Evolutionary conservation across 495 filamentous ascomycete genomes (phyloP).

Genomic region (Podospora didyma): DNA sequence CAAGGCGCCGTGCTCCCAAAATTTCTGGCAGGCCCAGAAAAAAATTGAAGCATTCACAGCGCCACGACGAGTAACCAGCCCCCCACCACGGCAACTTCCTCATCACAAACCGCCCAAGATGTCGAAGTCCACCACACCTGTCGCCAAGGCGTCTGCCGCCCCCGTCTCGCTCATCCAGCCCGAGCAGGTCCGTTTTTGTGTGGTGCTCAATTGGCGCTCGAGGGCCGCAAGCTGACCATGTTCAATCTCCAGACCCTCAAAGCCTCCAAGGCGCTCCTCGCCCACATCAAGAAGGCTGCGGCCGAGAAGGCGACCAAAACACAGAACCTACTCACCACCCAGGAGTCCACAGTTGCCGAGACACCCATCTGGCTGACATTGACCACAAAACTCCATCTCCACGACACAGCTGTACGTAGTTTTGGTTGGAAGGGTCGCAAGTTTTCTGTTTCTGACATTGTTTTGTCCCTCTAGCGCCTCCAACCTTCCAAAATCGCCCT

Average conservation of each 20-base stretch:
- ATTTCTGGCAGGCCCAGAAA: conserved; percentile 23
- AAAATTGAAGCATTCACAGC: conserved; percentile 8
- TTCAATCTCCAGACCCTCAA: conserved; percentile 60
- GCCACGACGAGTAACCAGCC: background rate
- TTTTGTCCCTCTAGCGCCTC: conserved; percentile 42
- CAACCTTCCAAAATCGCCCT: conserved; percentile 63
- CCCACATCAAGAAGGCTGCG: conserved; percentile 69
- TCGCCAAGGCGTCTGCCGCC: conserved; percentile 25
- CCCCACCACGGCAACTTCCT: conserved; percentile 15
- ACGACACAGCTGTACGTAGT: conserved; percentile 20
- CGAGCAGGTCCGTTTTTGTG: conserved; percentile 39
- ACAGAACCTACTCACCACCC: conserved; percentile 64
- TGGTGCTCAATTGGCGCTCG: background rate
- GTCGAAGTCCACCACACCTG: conserved; percentile 24
- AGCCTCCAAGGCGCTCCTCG: conserved; percentile 76
- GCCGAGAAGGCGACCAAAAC: conserved; percentile 59
- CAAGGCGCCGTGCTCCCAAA: conserved; percentile 13
- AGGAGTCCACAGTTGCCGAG: conserved; percentile 42
- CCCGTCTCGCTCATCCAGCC: conserved; percentile 35
- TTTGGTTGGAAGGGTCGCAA: background rate
- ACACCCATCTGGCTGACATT: conserved; percentile 76
- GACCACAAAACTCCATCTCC: conserved; percentile 78
- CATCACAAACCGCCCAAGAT: conserved; percentile 16
- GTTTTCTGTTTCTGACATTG: background rate
- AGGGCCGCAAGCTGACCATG: conserved; percentile 1